Evolutionary conservation across 768 basidiomycete species (phyloP).

Genomic region (Porphyrellus cyaneotinctus): DNA sequence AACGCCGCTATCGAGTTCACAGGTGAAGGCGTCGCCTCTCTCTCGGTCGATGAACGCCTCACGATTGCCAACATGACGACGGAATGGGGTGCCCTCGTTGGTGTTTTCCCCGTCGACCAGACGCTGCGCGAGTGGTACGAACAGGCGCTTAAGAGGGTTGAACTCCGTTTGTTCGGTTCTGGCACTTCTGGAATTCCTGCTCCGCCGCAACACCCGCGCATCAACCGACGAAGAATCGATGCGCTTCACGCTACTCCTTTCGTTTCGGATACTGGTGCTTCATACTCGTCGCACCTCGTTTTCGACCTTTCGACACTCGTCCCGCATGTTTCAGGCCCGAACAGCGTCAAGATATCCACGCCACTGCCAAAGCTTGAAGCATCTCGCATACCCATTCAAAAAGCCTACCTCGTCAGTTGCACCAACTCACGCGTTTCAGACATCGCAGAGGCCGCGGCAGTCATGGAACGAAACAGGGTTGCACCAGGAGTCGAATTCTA

Average conservation of each 20-base stretch:
- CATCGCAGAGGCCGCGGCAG: conserved; percentile 87
- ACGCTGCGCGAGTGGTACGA: conserved; percentile 87
- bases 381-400: conserved; percentile 77
- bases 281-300: conserved; percentile 83
- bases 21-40: conserved; percentile 75
- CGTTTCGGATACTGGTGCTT: conserved; percentile 69
- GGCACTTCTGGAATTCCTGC: conserved; percentile 49
- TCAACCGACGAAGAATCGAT: conserved; percentile 71
- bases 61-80: conserved; percentile 99
- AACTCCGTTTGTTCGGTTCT: conserved; percentile 69
- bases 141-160: conserved; percentile 61
- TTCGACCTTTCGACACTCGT: conserved; percentile 93
- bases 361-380: conserved; percentile 82
- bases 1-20: conserved; percentile 97
- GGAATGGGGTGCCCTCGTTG: conserved; percentile 97
- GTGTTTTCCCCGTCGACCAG: conserved; percentile 90
- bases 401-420: conserved; percentile 97
- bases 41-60: conserved; percentile 87
- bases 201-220: conserved; percentile 79
- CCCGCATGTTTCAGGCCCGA: conserved; percentile 95
- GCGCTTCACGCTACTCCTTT: conserved; percentile 52
- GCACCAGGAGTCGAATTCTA: conserved; percentile 94
- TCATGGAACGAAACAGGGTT: conserved; percentile 75
- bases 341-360: conserved; percentile 95
- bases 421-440: conserved; percentile 97